These are phyloP conservation scores for Malbranchea cinnamomea DNA, from an alignment of 2,329 filamentous ascomycete species.

Conservation along the genomic window DNA sequence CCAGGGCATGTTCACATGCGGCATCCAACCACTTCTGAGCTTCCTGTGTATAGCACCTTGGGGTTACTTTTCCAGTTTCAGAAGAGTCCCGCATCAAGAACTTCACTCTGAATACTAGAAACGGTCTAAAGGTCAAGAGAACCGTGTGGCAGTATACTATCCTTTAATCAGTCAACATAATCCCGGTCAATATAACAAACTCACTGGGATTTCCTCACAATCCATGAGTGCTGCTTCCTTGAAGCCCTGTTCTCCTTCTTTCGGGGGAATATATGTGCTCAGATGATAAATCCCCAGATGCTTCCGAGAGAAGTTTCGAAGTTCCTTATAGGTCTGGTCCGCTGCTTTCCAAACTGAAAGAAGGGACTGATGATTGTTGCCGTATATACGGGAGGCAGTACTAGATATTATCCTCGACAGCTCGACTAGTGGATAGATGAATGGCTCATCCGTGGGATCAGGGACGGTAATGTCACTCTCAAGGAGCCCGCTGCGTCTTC, in stretches of 20 bases:
- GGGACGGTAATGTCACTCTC: conserved; percentile 24
- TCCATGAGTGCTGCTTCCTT: conserved; percentile 18
- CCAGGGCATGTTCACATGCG: conserved; percentile 29
- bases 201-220: conserved; percentile 22
- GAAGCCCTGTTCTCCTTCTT: neutral
- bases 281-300: conserved; percentile 10
- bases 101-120: conserved; percentile 30
- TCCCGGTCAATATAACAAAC: neutral
- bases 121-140: conserved; percentile 30
- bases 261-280: neutral
- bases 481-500: conserved; percentile 27
- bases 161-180: neutral
- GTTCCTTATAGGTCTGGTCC: conserved; percentile 18
- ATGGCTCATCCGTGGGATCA: conserved; percentile 21
- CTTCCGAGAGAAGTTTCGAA: conserved; percentile 17
- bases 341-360: conserved; percentile 20
- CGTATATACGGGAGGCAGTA: conserved; percentile 17
- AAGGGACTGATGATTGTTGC: conserved; percentile 10
- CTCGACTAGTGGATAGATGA: conserved; percentile 7
- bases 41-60: conserved; percentile 12
- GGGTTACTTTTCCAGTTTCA: conserved; percentile 13
- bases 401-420: conserved; percentile 14
- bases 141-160: conserved; percentile 31
- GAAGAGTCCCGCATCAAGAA: too few species aligned
- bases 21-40: conserved; percentile 29